Percentiles rank a stretch among this genome's conserved stretches.
Conservation (phyloP, 78 protist genomes). For the slime mould (Dictyostelium discoideum) region DNA sequence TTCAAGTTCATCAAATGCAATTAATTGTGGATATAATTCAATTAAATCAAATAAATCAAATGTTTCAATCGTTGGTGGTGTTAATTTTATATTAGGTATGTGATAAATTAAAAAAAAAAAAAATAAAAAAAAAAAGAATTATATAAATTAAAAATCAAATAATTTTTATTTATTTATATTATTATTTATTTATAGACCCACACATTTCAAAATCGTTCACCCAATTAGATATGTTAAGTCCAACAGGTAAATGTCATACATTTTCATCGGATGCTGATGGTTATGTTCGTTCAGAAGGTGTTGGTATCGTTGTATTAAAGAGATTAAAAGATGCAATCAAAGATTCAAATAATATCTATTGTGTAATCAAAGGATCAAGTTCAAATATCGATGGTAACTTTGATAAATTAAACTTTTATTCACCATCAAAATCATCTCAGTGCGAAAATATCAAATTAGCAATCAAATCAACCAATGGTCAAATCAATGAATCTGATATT, state of each 20-base stretch:
- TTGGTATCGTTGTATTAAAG: constrained; percentile 70
- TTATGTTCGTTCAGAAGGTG: constrained; percentile 78
- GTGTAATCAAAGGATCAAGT: constrained; percentile 56
- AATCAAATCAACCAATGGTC: background rate
- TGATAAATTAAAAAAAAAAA: background rate
- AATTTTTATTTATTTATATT: too few relatives aligned
- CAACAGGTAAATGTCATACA: background rate
- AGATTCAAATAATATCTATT: constrained; percentile 69
- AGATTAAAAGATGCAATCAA: constrained; percentile 2
- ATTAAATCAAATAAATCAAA: background rate
- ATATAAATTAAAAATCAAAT: background rate
- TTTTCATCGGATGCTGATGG: background rate
- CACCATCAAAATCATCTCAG: constrained; percentile 30
- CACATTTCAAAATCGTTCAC: background rate
- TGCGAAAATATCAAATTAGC: constrained; percentile 3
- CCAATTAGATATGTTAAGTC: background rate
- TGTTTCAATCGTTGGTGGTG: constrained; percentile 13
- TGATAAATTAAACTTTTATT: background rate
- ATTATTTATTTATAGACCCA: background rate
- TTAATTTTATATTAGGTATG: constrained; percentile 7
- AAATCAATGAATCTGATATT: constrained; percentile 8
- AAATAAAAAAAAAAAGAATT: background rate
- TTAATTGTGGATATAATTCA: background rate
- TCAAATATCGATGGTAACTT: constrained; percentile 82
- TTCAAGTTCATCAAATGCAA: constrained; percentile 73